phyloP scores from a whole-genome alignment of 2,329 filamentous ascomycete species.

The Diaporthe eres region DNA sequence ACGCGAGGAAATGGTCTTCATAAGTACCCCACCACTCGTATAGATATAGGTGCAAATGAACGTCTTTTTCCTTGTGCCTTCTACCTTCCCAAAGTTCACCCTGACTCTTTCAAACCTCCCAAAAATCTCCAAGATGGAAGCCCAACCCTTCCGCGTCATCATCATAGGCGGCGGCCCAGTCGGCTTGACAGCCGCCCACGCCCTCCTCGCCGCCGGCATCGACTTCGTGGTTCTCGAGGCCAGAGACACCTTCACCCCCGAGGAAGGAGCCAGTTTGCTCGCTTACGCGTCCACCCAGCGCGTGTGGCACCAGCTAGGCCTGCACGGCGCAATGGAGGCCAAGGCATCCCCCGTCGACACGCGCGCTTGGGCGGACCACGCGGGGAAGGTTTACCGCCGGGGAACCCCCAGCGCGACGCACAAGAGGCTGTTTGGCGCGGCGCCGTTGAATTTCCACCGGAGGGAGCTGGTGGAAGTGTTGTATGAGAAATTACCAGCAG shows the following conservation, averaged over 20 bases:
- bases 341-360: slow-evolving; percentile 13
- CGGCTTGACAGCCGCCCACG: slow-evolving; percentile 49
- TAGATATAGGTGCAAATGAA: neutral
- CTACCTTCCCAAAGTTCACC: neutral
- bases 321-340: neutral
- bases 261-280: slow-evolving; percentile 33
- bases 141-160: slow-evolving; percentile 43
- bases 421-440: slow-evolving; percentile 14
- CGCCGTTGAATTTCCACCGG: slow-evolving; percentile 27
- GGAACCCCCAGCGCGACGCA: neutral
- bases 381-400: neutral
- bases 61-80: neutral
- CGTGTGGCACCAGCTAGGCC: slow-evolving; percentile 29
- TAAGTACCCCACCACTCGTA: neutral
- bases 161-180: slow-evolving; percentile 51
- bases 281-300: slow-evolving; percentile 26
- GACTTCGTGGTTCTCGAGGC: slow-evolving; percentile 57
- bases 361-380: slow-evolving; percentile 2
- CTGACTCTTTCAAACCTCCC: neutral
- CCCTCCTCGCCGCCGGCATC: slow-evolving; percentile 49
- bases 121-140: neutral
- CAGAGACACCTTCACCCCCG: slow-evolving; percentile 2
- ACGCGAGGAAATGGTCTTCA: neutral
- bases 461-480: slow-evolving; percentile 19
- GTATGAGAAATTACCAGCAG: neutral